Percentiles rank a stretch among this genome's conserved stretches.
Evolutionary conservation across 371 early-diverging fungal genomes (phyloP).

Genomic region (Batkoa obscura): DNA sequence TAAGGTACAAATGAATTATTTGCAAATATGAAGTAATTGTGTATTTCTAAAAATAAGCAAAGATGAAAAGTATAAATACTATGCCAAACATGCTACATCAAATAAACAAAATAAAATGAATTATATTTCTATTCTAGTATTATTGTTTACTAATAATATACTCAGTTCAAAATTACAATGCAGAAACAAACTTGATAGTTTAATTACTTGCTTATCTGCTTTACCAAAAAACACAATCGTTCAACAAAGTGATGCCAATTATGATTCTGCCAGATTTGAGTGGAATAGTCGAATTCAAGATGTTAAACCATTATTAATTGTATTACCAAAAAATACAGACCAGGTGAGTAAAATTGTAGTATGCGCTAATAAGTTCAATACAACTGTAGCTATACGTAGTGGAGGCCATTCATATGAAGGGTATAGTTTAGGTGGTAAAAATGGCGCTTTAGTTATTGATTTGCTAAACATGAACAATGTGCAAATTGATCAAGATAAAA

Average conservation of each 20-base stretch:
- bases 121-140: no score
- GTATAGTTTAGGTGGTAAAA: constrained; percentile 14
- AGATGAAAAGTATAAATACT: no score
- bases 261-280: background rate
- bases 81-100: no score
- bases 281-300: background rate
- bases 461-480: constrained; percentile 10
- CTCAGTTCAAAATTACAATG: no score
- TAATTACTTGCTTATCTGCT: no score
- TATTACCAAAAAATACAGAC: background rate
- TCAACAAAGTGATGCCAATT: background rate
- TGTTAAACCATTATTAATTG: background rate
- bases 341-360: constrained; percentile 11
- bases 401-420: constrained; percentile 25
- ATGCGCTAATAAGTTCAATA: constrained; percentile 12
- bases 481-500: constrained; percentile 5
- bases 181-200: no score
- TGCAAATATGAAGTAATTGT: no score
- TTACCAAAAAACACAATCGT: no score
- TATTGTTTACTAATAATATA: no score
- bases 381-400: constrained; percentile 13
- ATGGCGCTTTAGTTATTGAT: constrained; percentile 16
- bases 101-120: no score
- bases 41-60: no score
- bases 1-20: no score